Evolutionary conservation across 148 eudicot species (phyloP).

Genomic region (Camellia granthamiana): DNA sequence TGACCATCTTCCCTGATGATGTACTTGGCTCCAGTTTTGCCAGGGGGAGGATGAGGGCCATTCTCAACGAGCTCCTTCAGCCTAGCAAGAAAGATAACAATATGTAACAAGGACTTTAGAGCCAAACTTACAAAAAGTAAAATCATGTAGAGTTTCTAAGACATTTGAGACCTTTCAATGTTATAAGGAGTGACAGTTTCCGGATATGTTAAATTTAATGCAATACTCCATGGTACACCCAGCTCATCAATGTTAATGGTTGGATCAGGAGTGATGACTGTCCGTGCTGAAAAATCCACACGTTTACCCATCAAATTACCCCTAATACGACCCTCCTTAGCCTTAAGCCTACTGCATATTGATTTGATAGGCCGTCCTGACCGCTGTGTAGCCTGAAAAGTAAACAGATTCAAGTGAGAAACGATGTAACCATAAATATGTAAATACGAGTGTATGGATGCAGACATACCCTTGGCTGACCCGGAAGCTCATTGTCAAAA

Average conservation of each 20-base stretch:
- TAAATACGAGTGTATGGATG: neutral
- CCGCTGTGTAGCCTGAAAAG: conserved; percentile 84
- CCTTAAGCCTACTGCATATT: conserved; percentile 92
- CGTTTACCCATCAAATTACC: conserved; percentile 99
- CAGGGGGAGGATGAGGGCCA: conserved; percentile 99
- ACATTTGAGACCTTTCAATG: conserved; percentile 66
- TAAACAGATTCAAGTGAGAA: neutral
- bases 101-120: neutral
- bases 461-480: conserved; percentile 84
- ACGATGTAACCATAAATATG: neutral
- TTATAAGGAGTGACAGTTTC: conserved; percentile 98
- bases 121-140: conserved; percentile 5
- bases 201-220: conserved; percentile 97
- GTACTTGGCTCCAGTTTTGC: conserved; percentile 98
- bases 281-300: conserved; percentile 98
- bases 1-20: conserved; percentile 98
- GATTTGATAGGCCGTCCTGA: conserved; percentile 99
- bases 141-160: neutral
- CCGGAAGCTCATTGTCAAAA: conserved; percentile 97
- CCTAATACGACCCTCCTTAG: conserved; percentile 97
- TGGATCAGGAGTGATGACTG: conserved; percentile 99
- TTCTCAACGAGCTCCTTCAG: conserved; percentile 97
- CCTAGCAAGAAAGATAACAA: conserved; percentile 30
- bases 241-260: conserved; percentile 90
- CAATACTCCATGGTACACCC: conserved; percentile 99